Base-by-base conservation (phyloP, 2,329 filamentous ascomycete species). In the Tolypocladium album region DNA sequence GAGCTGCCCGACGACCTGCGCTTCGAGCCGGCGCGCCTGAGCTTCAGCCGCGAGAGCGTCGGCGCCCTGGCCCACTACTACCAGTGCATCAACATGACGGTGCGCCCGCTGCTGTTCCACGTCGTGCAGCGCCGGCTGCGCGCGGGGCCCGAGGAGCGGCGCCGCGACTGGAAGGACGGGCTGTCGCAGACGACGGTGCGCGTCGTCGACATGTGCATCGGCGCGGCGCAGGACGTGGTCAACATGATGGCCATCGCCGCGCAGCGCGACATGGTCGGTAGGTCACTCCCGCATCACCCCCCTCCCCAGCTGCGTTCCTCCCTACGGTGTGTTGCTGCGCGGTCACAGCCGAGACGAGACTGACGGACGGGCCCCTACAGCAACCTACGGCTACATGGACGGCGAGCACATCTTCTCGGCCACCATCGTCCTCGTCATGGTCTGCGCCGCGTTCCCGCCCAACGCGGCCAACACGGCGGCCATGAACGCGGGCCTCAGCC, bases 371-470 rank as follows among this genome's bases (percentile, higher is more conserved):
- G n/a, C n/a, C n/a, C 4, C 20, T 52, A 59, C 75, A 65, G 79
- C 81, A 24, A 83, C 80, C 0, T 83, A 81, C 64, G 81, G 81
- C 31, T 84, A 82, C 66, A 80, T 83, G 72, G 81, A 84, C 61
- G 77, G 79, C 20, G 81, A 84, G 61, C 81, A 83, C 64, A 75
- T 78, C 31, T 82, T 83, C 64, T 81, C 78, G 0, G 79, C 81
- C 1, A 76, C 79, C 13, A 75, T 83, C 13, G 74, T 83, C 2
- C 74, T 84, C 6, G 77, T 83, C 31, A 81, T 83, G 76, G 77
- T 81, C 24, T 81, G 80, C 66, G 76, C 78, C 12, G 76, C 80
- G 1, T 82, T 84, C 60, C 80, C 80, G 0, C 67, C 71, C 36
- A 75, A 77, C 57, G 65, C 73, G 8, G 67, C 70, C 27, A 79